Conservation (phyloP, 1,139 yeast genomes). For the Saccharomyces hybrid region DNA sequence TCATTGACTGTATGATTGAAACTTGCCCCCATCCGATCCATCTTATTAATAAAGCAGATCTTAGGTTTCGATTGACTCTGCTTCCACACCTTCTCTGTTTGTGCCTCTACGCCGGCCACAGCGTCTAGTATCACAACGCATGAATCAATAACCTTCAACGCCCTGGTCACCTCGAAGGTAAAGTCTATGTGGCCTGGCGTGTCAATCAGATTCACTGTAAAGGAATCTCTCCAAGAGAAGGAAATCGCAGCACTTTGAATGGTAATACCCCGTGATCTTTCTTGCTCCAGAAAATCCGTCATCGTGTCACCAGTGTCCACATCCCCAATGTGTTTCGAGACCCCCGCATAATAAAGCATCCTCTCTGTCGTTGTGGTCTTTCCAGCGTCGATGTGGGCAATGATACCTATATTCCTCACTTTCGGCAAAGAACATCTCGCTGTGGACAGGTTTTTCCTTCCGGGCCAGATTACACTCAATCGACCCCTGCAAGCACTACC, state of each 20-base stretch:
- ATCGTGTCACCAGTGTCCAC: slow-evolving; percentile 97
- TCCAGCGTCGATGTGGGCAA: slow-evolving; percentile 96
- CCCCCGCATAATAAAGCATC: slow-evolving; percentile 82
- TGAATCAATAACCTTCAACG: slow-evolving; percentile 86
- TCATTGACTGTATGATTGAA: slow-evolving; percentile 84
- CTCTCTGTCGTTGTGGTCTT: slow-evolving; percentile 95
- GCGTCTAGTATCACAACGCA: slow-evolving; percentile 89
- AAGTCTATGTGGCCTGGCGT: slow-evolving; percentile 99
- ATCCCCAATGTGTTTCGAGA: slow-evolving; percentile 73
- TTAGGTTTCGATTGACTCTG: slow-evolving; percentile 74
- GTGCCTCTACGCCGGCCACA: slow-evolving; percentile 97
- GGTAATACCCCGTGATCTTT: slow-evolving; percentile 88
- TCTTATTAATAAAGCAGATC: slow-evolving; percentile 77
- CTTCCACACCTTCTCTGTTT: slow-evolving; percentile 93
- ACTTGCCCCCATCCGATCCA: slow-evolving; percentile 97
- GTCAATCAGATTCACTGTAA: slow-evolving; percentile 78
- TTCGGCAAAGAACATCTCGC: slow-evolving; percentile 10
- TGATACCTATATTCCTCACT: slow-evolving; percentile 50
- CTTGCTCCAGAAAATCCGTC: slow-evolving; percentile 86
- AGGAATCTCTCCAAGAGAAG: slow-evolving; percentile 59
- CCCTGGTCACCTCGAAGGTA: slow-evolving; percentile 85
- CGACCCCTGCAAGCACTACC: neutral
- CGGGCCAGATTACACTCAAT: neutral
- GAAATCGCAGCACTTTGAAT: slow-evolving; percentile 95
- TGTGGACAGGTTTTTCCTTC: neutral